A percentile compares a stretch with the other conserved stretches of the same genome.
These are phyloP conservation scores for Asparagopsis taxiformis DNA, from an alignment of 31 red algal genomes.

Conservation along the genomic window DNA sequence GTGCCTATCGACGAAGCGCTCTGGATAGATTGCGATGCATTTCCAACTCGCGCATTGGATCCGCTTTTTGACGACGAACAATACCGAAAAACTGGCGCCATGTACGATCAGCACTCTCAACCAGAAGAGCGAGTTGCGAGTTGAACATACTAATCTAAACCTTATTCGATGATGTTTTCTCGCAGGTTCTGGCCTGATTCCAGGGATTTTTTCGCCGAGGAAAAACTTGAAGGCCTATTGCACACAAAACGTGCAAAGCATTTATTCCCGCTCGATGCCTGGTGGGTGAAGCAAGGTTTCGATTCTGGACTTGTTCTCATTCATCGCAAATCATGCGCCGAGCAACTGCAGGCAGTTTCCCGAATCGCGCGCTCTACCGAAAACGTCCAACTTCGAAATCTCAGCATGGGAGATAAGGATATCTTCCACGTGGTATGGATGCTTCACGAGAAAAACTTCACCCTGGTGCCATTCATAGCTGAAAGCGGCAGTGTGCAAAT, in stretches of 20 bases:
- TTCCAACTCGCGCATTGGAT: constrained; percentile 28
- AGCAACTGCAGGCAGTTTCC: constrained; percentile 18
- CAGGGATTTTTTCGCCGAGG: constrained; percentile 47
- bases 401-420: constrained; percentile 63
- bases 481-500: constrained; percentile 35
- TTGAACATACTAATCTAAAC: not conserved
- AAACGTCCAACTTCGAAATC: constrained; percentile 7
- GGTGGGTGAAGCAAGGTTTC: constrained; percentile 64
- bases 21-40: constrained; percentile 57
- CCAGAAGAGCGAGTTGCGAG: too few relatives aligned
- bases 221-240: constrained; percentile 13
- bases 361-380: constrained; percentile 17
- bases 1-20: constrained; percentile 29
- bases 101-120: constrained; percentile 13
- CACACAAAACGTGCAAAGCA: not conserved
- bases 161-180: not conserved
- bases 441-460: constrained; percentile 27
- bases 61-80: constrained; percentile 47
- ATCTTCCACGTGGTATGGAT: constrained; percentile 59
- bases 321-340: constrained; percentile 12
- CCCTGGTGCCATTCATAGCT: constrained; percentile 37
- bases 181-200: constrained; percentile 60
- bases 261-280: constrained; percentile 35
- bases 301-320: constrained; percentile 50
- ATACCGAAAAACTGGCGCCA: constrained; percentile 36